A percentile compares a stretch with the other conserved stretches of the same genome.
Evolutionary conservation across 1,139 yeast genomes (phyloP).

Genomic region (Zhuliangozyma parablackwelliae): DNA sequence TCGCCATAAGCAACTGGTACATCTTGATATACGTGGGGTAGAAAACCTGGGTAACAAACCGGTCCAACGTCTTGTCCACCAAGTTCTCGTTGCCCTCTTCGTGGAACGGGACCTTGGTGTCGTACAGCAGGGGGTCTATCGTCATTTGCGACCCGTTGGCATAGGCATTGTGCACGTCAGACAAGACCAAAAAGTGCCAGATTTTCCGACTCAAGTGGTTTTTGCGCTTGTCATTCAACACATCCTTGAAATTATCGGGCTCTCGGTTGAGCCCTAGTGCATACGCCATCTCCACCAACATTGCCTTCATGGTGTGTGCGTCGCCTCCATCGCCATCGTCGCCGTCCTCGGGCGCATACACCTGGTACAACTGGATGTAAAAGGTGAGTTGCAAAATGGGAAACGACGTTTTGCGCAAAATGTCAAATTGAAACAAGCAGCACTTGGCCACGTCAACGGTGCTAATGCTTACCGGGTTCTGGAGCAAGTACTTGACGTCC

Average conservation of each 20-base stretch:
- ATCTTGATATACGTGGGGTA: conserved; percentile 6
- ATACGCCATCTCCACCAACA: conserved; percentile 39
- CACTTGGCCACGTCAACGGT: conserved; percentile 45
- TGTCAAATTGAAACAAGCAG: conserved; percentile 50
- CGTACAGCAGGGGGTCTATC: conserved; percentile 18
- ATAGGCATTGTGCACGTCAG: conserved; percentile 25
- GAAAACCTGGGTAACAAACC: conserved; percentile 15
- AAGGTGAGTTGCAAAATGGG: conserved; percentile 47
- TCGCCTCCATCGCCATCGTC: conserved; percentile 46
- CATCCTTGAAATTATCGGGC: conserved; percentile 23
- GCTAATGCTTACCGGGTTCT: conserved; percentile 45
- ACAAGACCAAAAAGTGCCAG: conserved; percentile 37
- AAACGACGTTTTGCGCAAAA: conserved; percentile 44
- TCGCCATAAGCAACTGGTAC: conserved; percentile 7
- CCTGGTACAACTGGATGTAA: conserved; percentile 33
- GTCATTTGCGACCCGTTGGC: conserved; percentile 26
- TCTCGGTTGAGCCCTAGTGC: conserved; percentile 46
- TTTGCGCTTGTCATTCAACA: conserved; percentile 19
- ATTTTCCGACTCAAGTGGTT: conserved; percentile 47
- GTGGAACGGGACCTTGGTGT: conserved; percentile 24
- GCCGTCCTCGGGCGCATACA: conserved; percentile 50
- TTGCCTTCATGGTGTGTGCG: conserved; percentile 32
- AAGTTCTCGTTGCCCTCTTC: conserved; percentile 22
- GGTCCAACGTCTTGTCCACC: conserved; percentile 18
- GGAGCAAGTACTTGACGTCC: conserved; percentile 39